Evolutionary conservation across 441 rosid genomes (phyloP), one percentile per base, ranked within the genome.

Genomic region (Populus trichocarpa): DNA sequence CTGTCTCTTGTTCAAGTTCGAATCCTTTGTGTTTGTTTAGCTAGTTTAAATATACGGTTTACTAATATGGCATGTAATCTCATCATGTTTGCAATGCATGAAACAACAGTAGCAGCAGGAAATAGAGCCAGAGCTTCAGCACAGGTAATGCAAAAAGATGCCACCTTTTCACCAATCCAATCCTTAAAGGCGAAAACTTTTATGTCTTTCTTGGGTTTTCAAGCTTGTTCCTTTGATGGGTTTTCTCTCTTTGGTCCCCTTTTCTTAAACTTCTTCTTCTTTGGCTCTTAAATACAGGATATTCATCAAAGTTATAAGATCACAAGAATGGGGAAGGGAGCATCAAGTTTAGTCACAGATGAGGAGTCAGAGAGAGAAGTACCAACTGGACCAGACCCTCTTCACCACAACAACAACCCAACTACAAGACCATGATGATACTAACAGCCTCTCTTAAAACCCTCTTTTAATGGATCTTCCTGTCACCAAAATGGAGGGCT

Each of bases 321-420:
- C 38, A 32, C 40, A 38, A 65, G 66, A 57, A 40, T 73, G 25
- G 78, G 67, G 68, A 68, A 74, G 42, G 85, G 79, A 69, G 68
- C 81, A 30, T 69, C 84, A 71, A 67, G 53, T 16, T n/a, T 46
- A 20, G 40, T 20, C 2, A 35, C 20, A 33, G 79, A 26, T 67
- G 85, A 87, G 72, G 86, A 82, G 4, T 80, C 85, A 36, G 86
- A 75, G 67, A 88, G 97, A 75, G 77, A 86, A 85, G 93, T 90
- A 59, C 97, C 93, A 0, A 87, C 93, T 3, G 93, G 97, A 83
- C 88, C 95, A 30, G 90, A 92, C 82, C 97, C 95, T 71, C 93
- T 93, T 61, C 96, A 91, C 84, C 93, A 93, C 82, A 82, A 93
- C 68, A 38, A 67, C 65, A 63, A 76, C 74, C 95, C 93, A 14